Base-by-base conservation (phyloP, 257 asterid species). In the Gynochthodes officinalis region DNA sequence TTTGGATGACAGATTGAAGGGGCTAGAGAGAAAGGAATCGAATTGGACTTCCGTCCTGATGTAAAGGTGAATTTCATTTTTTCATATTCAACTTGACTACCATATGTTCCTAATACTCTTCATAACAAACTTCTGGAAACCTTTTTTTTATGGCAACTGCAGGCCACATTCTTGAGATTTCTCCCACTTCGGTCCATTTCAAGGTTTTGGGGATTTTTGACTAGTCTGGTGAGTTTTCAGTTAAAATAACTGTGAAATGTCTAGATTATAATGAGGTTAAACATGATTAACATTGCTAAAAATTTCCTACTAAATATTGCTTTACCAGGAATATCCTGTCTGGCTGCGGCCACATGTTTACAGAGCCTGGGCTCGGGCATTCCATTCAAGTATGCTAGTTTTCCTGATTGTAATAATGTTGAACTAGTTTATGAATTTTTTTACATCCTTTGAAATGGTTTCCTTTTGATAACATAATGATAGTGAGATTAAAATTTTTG, bases 351-450 rank as follows among this genome's bases (percentile, higher is more conserved):
- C 96, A n/a, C 78, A 84, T 85, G 94, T 88, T 25, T 88, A 88
- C 75, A 87, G 64, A 79, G 97, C 93, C 71, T 94, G 99, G 99
- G 93, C 99, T 71, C 86, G 96, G 43, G 99, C 99, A 78, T 94
- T 94, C 72, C 97, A 91, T 81, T 88, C 97, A 71, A 86, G 99
- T 94, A 88, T 55, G 92, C 66, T 53, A 13, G 28, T n/a, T 72
- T 53, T 44, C 78, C 57, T 44, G 64, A 68, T 77, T 64, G 78
- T 63, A 28, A 53, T 49, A 61, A 42, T 23, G 32, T 53, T 64
- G 55, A 42, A 70, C 48, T 73, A 66, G 61, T 73, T 73, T 60
- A 55, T 67, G 0, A 37, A 43, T 46, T 74, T 13, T 44, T 30
- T 23, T 72, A 74, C 43, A 39, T 67, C 49, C 28, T n/a, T 37